These are phyloP conservation scores for Ogataea minuta DNA, from an alignment of 805 yeast species.

Conservation along the genomic window DNA sequence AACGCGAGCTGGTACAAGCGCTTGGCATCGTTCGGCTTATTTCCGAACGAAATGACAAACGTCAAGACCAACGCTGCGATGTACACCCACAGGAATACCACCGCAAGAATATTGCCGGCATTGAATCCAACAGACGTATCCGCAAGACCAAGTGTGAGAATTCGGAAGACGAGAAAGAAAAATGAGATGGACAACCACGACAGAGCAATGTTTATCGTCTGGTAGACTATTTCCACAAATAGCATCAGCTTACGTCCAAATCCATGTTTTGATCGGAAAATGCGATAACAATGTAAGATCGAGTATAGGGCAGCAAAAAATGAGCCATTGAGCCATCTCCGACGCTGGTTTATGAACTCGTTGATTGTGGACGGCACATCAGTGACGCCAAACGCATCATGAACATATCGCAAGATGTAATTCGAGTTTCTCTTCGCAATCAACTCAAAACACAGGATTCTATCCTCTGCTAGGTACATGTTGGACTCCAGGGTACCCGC, in stretches of 20 bases:
- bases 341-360: conserved; percentile 86
- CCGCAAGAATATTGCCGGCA: conserved; percentile 75
- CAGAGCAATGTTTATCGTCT: conserved; percentile 66
- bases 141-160: conserved; percentile 73
- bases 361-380: conserved; percentile 89
- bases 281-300: conserved; percentile 66
- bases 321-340: conserved; percentile 97
- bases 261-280: conserved; percentile 78
- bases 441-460: conserved; percentile 90
- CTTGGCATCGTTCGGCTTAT: conserved; percentile 86
- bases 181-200: conserved; percentile 91
- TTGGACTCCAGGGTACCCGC: conserved; percentile 90
- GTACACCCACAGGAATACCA: conserved; percentile 83
- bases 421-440: conserved; percentile 72
- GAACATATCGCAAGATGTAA: conserved; percentile 80
- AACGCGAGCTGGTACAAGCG: conserved; percentile 69
- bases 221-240: conserved; percentile 76
- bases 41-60: conserved; percentile 88
- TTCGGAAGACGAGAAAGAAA: conserved; percentile 85
- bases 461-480: conserved; percentile 96
- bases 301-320: conserved; percentile 92
- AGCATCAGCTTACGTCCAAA: conserved; percentile 63
- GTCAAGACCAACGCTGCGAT: conserved; percentile 73
- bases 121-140: conserved; percentile 41
- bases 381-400: conserved; percentile 86